Conservation (phyloP, 495 filamentous ascomycete genomes). For the Penicillium nucicola region DNA sequence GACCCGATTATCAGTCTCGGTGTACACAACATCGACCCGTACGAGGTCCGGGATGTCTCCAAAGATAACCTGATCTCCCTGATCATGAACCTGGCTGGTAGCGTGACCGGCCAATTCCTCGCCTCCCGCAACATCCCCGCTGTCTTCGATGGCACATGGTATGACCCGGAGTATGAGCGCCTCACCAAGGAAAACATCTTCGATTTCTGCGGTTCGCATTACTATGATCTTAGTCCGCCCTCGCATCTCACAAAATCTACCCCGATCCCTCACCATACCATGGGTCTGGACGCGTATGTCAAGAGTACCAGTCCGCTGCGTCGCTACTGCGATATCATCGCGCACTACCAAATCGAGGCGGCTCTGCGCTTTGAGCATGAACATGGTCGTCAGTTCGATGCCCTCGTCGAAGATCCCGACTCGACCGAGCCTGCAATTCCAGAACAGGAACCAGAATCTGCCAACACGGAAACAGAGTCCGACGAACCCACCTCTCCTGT, state of each 20-base stretch:
- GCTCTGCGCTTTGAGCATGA: slow-evolving; percentile 67
- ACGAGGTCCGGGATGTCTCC: slow-evolving; percentile 38
- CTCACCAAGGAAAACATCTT: slow-evolving; percentile 36
- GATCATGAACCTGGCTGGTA: slow-evolving; percentile 77
- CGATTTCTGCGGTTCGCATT: slow-evolving; percentile 29
- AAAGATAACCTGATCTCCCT: slow-evolving; percentile 50
- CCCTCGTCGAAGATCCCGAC: slow-evolving; percentile 14
- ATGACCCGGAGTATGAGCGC: slow-evolving; percentile 51
- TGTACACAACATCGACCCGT: slow-evolving; percentile 26
- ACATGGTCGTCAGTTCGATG: slow-evolving; percentile 50
- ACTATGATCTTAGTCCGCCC: slow-evolving; percentile 42
- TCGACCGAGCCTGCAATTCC: neutral
- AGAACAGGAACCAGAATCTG: neutral
- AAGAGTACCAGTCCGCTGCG: slow-evolving; percentile 86
- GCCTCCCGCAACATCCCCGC: slow-evolving; percentile 70
- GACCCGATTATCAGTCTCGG: slow-evolving; percentile 53
- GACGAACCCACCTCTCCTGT: neutral
- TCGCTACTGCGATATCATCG: slow-evolving; percentile 76
- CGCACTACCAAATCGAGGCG: slow-evolving; percentile 89
- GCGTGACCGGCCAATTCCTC: slow-evolving; percentile 72
- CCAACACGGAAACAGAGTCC: slow-evolving; percentile 1
- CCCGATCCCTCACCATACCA: slow-evolving; percentile 51
- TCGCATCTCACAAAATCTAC: slow-evolving; percentile 43
- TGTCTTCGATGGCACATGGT: slow-evolving; percentile 68
- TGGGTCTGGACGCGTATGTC: slow-evolving; percentile 69